A percentile compares a stretch with the other conserved stretches of the same genome.
Evolutionary conservation across 768 basidiomycete genomes (phyloP).

Genomic region (Lactarius akahatsu): DNA sequence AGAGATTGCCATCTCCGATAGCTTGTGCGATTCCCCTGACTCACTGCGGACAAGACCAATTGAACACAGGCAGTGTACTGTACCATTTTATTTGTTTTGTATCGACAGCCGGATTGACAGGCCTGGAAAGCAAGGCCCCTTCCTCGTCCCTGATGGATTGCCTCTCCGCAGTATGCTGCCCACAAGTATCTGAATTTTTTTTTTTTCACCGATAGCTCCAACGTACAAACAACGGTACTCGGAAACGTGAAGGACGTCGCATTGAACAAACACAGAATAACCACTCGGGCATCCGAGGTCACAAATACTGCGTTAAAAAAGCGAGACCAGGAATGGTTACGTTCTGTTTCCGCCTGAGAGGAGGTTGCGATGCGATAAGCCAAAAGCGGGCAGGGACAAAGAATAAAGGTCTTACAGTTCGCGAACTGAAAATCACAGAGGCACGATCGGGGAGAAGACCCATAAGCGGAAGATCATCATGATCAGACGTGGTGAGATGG

Average conservation of each 20-base stretch:
- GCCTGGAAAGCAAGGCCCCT: neutral
- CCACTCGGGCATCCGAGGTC: neutral
- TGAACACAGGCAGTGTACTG: neutral
- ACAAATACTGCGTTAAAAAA: conserved; percentile 21
- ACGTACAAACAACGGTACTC: neutral
- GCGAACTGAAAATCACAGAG: conserved; percentile 21
- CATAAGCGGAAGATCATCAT: conserved; percentile 10
- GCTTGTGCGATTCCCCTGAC: neutral
- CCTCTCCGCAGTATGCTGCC: neutral
- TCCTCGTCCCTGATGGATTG: neutral
- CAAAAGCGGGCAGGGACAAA: neutral
- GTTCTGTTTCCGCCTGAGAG: conserved; percentile 21
- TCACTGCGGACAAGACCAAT: neutral
- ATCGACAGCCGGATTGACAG: neutral
- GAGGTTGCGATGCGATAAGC: neutral
- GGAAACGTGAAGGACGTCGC: neutral
- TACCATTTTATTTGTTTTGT: neutral
- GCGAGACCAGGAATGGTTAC: conserved; percentile 27
- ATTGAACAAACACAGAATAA: neutral
- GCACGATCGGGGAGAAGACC: neutral
- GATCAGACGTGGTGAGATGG: neutral
- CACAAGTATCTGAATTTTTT: neutral
- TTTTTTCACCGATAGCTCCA: neutral
- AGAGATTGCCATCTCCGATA: too few relatives aligned
- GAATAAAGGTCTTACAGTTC: conserved; percentile 23